phyloP scores from a whole-genome alignment of 305 asterid genomes.

The Salvia sclarea region DNA sequence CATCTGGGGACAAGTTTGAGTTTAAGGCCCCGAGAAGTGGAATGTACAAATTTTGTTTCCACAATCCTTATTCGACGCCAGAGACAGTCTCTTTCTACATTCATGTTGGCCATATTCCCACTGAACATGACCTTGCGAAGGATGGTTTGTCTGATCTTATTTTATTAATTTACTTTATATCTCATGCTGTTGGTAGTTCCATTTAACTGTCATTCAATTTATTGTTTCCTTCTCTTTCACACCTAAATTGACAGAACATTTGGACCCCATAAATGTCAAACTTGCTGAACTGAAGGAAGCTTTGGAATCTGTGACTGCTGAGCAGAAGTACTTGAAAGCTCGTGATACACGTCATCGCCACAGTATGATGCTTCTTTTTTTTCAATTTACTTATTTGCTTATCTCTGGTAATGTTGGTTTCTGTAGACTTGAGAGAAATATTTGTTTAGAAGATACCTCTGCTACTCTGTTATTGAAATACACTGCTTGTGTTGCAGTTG shows the following conservation, averaged over 20 bases:
- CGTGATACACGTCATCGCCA: constrained; percentile 95
- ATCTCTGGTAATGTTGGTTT: background rate
- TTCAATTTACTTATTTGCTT: background rate
- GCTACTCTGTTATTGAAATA: background rate
- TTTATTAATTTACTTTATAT: constrained; percentile 18
- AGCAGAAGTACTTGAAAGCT: constrained; percentile 85
- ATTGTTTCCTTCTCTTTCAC: constrained; percentile 19
- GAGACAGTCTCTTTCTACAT: constrained; percentile 95
- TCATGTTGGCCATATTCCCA: constrained; percentile 89
- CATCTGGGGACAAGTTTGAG: constrained; percentile 93
- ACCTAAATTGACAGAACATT: constrained; percentile 57
- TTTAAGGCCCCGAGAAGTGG: constrained; percentile 92
- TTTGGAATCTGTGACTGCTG: constrained; percentile 83
- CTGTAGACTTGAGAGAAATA: background rate
- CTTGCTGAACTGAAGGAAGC: constrained; percentile 97
- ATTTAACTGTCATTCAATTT: constrained; percentile 8
- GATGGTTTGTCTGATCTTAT: constrained; percentile 65
- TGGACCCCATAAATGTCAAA: constrained; percentile 93
- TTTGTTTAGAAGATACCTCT: background rate
- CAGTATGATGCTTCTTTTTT: constrained; percentile 52
- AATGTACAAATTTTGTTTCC: constrained; percentile 97
- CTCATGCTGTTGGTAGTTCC: background rate
- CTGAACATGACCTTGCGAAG: constrained; percentile 86
- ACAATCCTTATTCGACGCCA: constrained; percentile 80
- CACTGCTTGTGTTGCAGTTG: background rate